These are phyloP conservation scores for Lumnitzera racemosa DNA, from an alignment of 345 rosid species.

Conservation along the genomic window DNA sequence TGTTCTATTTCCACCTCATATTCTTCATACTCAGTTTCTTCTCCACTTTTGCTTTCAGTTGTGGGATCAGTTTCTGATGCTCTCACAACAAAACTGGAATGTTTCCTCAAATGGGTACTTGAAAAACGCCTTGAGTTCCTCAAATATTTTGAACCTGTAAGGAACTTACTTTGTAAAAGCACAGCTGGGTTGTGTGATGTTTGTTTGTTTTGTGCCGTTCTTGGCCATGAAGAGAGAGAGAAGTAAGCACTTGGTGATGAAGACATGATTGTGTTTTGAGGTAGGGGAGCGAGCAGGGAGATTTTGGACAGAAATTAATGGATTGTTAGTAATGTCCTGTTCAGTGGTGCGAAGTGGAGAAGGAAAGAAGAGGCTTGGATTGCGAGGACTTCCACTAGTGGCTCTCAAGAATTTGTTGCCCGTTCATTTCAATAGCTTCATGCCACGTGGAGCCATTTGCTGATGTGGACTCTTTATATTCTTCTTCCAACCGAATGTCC, in stretches of 20 bases:
- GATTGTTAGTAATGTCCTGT: no score
- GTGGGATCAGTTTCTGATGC: conserved; percentile 58
- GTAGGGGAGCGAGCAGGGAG: no score
- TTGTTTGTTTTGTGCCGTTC: conserved; percentile 25
- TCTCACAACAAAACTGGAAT: conserved; percentile 23
- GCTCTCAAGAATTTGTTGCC: no score
- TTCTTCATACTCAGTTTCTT: conserved; percentile 43
- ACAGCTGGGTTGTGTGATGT: conserved; percentile 1
- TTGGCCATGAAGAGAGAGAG: conserved; percentile 50
- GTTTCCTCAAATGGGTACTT: conserved; percentile 35
- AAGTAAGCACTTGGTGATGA: conserved; percentile 43
- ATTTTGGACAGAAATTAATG: no score
- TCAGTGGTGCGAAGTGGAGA: no score
- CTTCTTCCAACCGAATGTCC: no score
- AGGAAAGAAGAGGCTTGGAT: no score
- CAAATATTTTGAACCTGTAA: conserved; percentile 7
- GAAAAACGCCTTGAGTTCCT: conserved; percentile 16
- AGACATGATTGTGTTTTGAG: conserved; percentile 30
- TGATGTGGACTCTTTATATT: no score
- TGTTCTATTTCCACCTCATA: conserved; percentile 83
- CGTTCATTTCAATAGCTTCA: no score
- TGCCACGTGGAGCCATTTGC: no score
- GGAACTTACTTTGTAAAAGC: neutral
- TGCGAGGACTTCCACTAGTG: no score
- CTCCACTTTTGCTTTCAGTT: conserved; percentile 23